Evolutionary conservation across 805 yeast species (phyloP), one percentile per base, ranked within the genome.

Genomic region (Metschnikowia amazonensis): DNA sequence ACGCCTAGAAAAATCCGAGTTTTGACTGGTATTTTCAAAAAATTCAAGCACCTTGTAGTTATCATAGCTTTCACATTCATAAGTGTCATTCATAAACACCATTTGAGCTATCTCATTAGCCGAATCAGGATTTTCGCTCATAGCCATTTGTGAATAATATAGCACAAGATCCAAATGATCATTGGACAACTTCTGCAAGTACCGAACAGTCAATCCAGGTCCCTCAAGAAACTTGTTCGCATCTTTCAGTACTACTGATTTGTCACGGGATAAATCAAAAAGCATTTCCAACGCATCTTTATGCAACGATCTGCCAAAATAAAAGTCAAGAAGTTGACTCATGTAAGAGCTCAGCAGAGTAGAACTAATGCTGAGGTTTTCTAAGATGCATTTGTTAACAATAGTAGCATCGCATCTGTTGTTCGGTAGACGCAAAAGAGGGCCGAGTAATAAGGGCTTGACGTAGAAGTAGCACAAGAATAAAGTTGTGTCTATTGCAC

Each of bases 251-350:
- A 45, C 46, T 5, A 33, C 38, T 5, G 51, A 48, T 2, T 41
- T 42, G 20, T 45, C 55, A 18, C 58, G 56, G 1, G 60, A 53
- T 11, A 58, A 42, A 11, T 48, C 62, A n/a, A 68, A 64, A 16
- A 92, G 66, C 58, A 86, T 72, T 4, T 72, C 65, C 34, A 94
- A 66, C 0, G 97, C 95, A 42, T 82, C 79, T 6, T 69, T 66
- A 62, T 89, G 96, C 39, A 76, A 59, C 1, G 65, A 60, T 43
- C 83, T 70, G n/a, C 84, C 79, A 53, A 70, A 81, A 55, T 84
- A 87, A 58, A 87, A 90, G 57, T 86, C 95, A 7, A 88, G 74
- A 34, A 90, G 69, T 55, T 89, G 97, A 27, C 76, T 76, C 54
- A 78, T 77, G 58, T 79, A 75, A 2, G 70, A 66, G 41, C 60